phyloP scores from a whole-genome alignment of 768 basidiomycete species.

The Lyophyllum semitale region DNA sequence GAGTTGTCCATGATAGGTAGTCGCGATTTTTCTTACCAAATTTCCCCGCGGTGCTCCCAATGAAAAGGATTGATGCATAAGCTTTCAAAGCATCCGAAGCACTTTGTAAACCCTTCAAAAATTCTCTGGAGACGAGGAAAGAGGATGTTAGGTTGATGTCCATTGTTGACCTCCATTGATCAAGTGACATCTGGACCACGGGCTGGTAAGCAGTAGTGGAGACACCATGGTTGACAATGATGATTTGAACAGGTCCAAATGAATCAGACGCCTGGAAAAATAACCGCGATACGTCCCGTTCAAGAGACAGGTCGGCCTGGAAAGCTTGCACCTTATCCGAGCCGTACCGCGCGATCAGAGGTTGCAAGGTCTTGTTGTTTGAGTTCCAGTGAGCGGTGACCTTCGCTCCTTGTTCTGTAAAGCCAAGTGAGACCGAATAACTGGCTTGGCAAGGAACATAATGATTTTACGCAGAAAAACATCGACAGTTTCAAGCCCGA shows the following conservation, averaged over 20 bases:
- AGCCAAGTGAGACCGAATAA: not conserved
- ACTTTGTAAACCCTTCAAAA: constrained; percentile 46
- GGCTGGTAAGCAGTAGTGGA: constrained; percentile 46
- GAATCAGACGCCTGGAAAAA: constrained; percentile 43
- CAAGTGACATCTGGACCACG: constrained; percentile 58
- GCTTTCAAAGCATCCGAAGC: constrained; percentile 43
- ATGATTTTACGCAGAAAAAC: constrained; percentile 54
- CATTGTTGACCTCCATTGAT: constrained; percentile 65
- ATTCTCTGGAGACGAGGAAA: constrained; percentile 70
- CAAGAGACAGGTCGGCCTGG: constrained; percentile 62
- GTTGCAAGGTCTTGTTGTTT: constrained; percentile 41
- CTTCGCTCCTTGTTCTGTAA: constrained; percentile 65
- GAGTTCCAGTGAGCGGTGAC: constrained; percentile 76
- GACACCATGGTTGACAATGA: constrained; percentile 64
- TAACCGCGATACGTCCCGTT: constrained; percentile 50
- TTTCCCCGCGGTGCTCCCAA: constrained; percentile 75
- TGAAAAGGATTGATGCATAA: constrained; percentile 60
- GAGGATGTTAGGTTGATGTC: constrained; percentile 64
- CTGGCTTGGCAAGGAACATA: not conserved
- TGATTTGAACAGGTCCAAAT: constrained; percentile 57
- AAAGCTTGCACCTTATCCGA: constrained; percentile 34
- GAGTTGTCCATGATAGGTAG: not conserved
- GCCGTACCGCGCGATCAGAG: constrained; percentile 39
- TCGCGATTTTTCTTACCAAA: constrained; percentile 42
- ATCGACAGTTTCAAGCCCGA: constrained; percentile 63